These are phyloP conservation scores for Pseudoneurospora amorphoporcata DNA, from an alignment of 495 filamentous ascomycete genomes.

Conservation along the genomic window DNA sequence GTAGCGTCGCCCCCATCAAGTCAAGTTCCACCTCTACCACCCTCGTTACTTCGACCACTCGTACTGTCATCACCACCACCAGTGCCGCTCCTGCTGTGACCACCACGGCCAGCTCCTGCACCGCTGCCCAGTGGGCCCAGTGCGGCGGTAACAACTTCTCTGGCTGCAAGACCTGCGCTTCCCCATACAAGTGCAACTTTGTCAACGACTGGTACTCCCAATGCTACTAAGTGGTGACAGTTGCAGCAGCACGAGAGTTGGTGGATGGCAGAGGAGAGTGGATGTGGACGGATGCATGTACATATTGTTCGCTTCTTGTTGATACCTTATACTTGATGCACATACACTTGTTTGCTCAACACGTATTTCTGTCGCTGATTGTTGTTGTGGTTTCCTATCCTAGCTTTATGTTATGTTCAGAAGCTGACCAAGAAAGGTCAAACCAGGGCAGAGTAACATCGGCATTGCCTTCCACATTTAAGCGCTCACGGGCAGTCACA, in stretches of 20 bases:
- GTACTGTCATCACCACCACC: constrained; percentile 6
- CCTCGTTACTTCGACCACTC: constrained; percentile 1
- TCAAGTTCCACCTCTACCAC: constrained; percentile 5
- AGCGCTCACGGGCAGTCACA: too few species aligned
- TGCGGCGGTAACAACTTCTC: constrained; percentile 35
- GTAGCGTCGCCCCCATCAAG: not conserved
- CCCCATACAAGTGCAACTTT: constrained; percentile 27
- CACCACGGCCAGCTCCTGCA: constrained; percentile 10
- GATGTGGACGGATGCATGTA: not conserved
- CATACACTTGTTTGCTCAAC: not conserved
- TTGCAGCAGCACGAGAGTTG: not conserved
- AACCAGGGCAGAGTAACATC: not conserved
- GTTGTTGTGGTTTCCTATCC: not conserved
- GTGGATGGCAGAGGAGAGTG: not conserved
- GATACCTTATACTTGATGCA: constrained; percentile 4
- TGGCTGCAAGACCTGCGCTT: constrained; percentile 30
- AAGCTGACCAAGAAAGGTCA: not conserved
- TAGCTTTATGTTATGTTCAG: not conserved
- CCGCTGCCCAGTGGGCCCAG: constrained; percentile 26
- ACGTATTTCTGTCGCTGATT: not conserved
- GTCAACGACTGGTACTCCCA: constrained; percentile 34
- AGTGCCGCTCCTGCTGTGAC: constrained; percentile 10
- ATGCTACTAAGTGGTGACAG: constrained; percentile 16
- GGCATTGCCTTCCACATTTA: not conserved
- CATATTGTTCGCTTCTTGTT: constrained; percentile 9